Evolutionary conservation across 768 basidiomycete species (phyloP).

Genomic region (Termitomyces sp.): DNA sequence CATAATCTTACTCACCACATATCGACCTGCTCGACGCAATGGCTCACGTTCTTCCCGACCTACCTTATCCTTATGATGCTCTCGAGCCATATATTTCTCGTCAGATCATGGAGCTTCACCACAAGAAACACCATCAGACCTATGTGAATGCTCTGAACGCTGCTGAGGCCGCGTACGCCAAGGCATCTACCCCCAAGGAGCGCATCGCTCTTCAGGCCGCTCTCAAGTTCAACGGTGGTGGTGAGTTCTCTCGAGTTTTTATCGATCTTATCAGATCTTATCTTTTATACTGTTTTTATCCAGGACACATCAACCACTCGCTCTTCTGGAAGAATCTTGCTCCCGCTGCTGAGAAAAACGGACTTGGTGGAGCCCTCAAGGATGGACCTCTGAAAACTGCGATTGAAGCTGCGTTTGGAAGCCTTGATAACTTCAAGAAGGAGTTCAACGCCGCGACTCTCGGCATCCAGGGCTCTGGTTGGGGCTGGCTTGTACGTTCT

Average conservation of each 20-base stretch:
- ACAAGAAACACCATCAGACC: slow-evolving; percentile 92
- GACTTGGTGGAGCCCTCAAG: slow-evolving; percentile 51
- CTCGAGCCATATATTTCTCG: slow-evolving; percentile 88
- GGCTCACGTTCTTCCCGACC: slow-evolving; percentile 44
- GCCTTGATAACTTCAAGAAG: slow-evolving; percentile 64
- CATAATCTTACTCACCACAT: background rate
- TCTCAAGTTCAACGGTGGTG: slow-evolving; percentile 94
- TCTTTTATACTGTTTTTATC: slow-evolving; percentile 6
- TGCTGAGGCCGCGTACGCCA: slow-evolving; percentile 72
- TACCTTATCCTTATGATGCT: slow-evolving; percentile 79
- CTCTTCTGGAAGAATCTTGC: slow-evolving; percentile 5
- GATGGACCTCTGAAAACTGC: slow-evolving; percentile 63
- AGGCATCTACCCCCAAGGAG: slow-evolving; percentile 63
- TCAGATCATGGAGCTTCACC: slow-evolving; percentile 93
- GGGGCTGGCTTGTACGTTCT: slow-evolving; percentile 87
- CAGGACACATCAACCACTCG: slow-evolving; percentile 3
- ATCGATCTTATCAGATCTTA: slow-evolving; percentile 6
- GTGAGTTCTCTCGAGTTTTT: slow-evolving; percentile 34
- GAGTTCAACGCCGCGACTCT: slow-evolving; percentile 83
- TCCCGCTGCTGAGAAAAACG: slow-evolving; percentile 66
- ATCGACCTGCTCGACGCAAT: slow-evolving; percentile 5
- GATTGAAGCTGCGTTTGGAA: slow-evolving; percentile 59
- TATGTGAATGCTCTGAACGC: slow-evolving; percentile 91
- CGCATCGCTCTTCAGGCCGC: slow-evolving; percentile 85
- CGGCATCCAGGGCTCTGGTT: slow-evolving; percentile 88